Conservation (phyloP, 257 asterid genomes). For the Solanum virginianum region DNA sequence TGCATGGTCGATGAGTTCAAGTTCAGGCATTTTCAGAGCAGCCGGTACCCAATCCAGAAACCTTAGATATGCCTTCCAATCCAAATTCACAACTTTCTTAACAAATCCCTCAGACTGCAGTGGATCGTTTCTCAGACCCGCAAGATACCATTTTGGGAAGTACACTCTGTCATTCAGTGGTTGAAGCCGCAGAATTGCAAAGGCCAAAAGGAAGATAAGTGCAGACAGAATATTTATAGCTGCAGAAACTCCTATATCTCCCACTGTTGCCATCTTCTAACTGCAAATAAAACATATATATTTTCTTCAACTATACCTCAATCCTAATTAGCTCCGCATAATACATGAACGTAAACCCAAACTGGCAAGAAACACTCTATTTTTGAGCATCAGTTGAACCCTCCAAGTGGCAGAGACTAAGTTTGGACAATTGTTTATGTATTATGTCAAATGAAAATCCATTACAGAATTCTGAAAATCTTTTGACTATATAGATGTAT, state of each 20-base stretch:
- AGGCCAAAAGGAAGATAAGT: conserved; percentile 54
- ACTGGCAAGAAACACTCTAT: no score
- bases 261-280: conserved; percentile 66
- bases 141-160: conserved; percentile 94
- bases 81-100: conserved; percentile 61
- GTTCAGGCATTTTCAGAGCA: conserved; percentile 90
- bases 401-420: not conserved
- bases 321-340: not conserved
- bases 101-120: conserved; percentile 43
- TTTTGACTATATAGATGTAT: not conserved
- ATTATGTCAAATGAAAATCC: not conserved
- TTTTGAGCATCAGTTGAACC: no score
- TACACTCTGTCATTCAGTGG: conserved; percentile 89
- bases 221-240: conserved; percentile 67
- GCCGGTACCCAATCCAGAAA: conserved; percentile 93
- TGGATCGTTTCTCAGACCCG: conserved; percentile 77
- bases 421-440: not conserved
- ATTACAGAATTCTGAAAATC: not conserved
- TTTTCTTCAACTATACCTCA: not conserved
- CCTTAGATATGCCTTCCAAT: conserved; percentile 76
- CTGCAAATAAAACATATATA: not conserved
- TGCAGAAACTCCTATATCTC: conserved; percentile 85
- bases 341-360: not conserved
- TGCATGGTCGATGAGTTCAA: conserved; percentile 89
- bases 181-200: conserved; percentile 79